phyloP scores from a whole-genome alignment of 2,329 filamentous ascomycete species.

The Hypomyces perniciosus region DNA sequence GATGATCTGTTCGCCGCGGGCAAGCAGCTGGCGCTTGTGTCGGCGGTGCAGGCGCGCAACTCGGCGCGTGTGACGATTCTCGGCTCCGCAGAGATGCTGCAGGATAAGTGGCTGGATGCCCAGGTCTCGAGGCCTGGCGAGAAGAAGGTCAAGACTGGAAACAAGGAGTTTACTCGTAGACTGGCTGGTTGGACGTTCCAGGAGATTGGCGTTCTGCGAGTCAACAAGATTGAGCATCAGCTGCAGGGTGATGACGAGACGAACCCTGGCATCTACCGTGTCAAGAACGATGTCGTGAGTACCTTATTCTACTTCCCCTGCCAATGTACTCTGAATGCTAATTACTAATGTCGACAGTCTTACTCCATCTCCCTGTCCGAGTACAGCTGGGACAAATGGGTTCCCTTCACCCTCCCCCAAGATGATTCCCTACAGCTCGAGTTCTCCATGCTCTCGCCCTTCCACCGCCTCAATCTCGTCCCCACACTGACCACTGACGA shows the following conservation, averaged over 20 bases:
- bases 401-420: constrained; percentile 63
- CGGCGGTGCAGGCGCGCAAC: constrained; percentile 84
- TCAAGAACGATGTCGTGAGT: constrained; percentile 95
- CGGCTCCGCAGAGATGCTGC: constrained; percentile 79
- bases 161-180: constrained; percentile 78
- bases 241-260: constrained; percentile 49
- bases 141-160: constrained; percentile 58
- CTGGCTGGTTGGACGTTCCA: constrained; percentile 95
- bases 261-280: constrained; percentile 85
- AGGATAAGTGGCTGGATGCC: constrained; percentile 83
- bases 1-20: constrained; percentile 85
- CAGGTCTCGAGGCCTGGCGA: constrained; percentile 59
- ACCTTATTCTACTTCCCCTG: background rate
- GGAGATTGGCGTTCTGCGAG: constrained; percentile 82
- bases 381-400: constrained; percentile 67
- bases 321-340: background rate
- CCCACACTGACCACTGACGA: constrained; percentile 54
- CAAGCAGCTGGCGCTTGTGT: constrained; percentile 76
- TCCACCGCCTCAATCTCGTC: constrained; percentile 76
- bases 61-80: constrained; percentile 83
- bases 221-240: constrained; percentile 77
- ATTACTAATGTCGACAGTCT: constrained; percentile 43
- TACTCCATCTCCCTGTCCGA: constrained; percentile 88
- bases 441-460: constrained; percentile 97
- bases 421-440: constrained; percentile 83